Conservation (phyloP, 306 rosid species). For the Corylus heterophylla region DNA sequence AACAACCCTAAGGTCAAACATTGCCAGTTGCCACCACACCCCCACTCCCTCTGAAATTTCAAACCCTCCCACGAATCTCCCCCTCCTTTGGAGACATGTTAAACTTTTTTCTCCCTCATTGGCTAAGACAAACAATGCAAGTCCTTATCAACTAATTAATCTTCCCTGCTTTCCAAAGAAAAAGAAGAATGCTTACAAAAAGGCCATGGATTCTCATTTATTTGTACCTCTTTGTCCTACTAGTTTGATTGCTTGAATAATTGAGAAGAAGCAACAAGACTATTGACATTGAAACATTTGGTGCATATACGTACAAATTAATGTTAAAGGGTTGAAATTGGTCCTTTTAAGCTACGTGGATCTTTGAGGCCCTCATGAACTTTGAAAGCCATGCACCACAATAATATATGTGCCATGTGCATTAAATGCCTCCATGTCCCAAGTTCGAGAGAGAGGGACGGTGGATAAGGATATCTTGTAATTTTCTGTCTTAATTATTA, state of each 20-base stretch:
- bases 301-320: background rate
- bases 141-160: background rate
- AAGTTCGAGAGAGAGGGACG: too few species aligned
- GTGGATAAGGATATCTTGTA: too few species aligned
- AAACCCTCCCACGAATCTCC: background rate
- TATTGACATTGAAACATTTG: background rate
- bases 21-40: slow-evolving; percentile 20
- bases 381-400: background rate
- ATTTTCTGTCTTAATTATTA: too few species aligned
- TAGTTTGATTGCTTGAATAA: background rate
- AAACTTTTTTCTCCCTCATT: background rate
- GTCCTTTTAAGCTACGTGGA: background rate
- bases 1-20: slow-evolving; percentile 40
- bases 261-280: background rate
- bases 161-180: background rate
- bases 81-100: background rate
- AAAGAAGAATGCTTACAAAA: slow-evolving; percentile 2
- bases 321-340: background rate
- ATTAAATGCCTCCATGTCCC: too few species aligned
- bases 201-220: background rate
- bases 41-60: background rate
- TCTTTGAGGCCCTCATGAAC: background rate
- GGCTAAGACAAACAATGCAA: background rate
- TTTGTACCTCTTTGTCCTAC: background rate
- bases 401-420: background rate